Percentiles rank a stretch among this genome's conserved stretches.
Conservation (phyloP, 306 rosid species). For the Fragaria nilgerrensis region DNA sequence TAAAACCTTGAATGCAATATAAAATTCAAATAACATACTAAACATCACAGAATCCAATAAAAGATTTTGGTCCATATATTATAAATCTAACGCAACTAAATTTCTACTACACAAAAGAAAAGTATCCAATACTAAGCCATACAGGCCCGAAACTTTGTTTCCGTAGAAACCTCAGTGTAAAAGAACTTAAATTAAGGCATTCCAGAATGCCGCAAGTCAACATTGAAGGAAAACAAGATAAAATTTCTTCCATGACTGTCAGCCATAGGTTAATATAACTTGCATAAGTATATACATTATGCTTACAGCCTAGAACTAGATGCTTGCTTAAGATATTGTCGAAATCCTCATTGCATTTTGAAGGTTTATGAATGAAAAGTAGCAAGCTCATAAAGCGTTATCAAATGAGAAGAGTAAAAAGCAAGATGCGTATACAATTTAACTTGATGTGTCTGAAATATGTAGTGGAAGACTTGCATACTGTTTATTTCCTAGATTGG, state of each 20-base stretch:
- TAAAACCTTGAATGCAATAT: not conserved
- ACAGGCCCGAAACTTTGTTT: conserved; percentile 13
- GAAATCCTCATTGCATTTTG: not conserved
- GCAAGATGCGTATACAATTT: not conserved
- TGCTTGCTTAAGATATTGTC: not conserved
- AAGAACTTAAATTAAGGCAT: not conserved
- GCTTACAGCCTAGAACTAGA: not conserved
- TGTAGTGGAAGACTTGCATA: not conserved
- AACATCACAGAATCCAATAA: not conserved
- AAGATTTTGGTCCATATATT: not conserved
- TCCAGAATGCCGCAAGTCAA: too few relatives aligned
- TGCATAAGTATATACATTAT: not conserved
- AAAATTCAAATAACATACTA: not conserved
- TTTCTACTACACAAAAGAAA: not conserved
- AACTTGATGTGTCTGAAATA: not conserved
- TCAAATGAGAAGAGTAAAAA: not conserved
- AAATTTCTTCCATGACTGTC: not conserved
- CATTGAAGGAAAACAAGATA: not conserved
- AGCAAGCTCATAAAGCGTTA: conserved; percentile 7
- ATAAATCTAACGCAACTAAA: not conserved
- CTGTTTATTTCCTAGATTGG: not conserved
- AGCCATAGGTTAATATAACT: not conserved
- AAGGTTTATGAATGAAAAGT: not conserved
- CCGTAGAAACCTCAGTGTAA: not conserved
- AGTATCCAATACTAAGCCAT: not conserved